Evolutionary conservation across 495 filamentous ascomycete species (phyloP).

Genomic region (Penicillium taxi): DNA sequence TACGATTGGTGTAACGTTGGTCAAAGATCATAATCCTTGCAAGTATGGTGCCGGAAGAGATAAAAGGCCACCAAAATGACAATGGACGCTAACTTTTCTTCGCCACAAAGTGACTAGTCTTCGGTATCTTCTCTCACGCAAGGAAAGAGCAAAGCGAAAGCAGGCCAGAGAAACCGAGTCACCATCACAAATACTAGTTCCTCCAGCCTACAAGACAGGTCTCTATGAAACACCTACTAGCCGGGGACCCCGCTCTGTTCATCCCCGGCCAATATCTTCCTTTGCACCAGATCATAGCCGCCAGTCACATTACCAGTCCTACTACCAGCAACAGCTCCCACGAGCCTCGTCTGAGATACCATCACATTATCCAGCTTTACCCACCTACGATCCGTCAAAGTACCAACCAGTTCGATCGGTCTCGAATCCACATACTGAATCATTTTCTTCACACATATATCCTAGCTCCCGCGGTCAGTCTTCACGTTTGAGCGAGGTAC

Average conservation of each 20-base stretch:
- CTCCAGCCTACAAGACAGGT: conserved; percentile 14
- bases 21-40: conserved; percentile 12
- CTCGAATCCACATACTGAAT: conserved; percentile 8
- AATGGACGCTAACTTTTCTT: conserved; percentile 11
- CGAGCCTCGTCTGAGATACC: conserved; percentile 18
- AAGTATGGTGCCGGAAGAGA: conserved; percentile 15
- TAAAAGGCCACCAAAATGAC: conserved; percentile 9
- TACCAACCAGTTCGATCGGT: conserved; percentile 20
- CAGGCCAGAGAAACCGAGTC: conserved; percentile 8
- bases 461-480: conserved; percentile 8
- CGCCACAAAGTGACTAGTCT: conserved; percentile 17
- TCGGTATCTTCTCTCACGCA: conserved; percentile 19
- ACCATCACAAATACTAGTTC: conserved; percentile 6
- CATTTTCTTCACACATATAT: conserved; percentile 4
- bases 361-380: conserved; percentile 14
- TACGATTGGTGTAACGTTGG: conserved; percentile 9
- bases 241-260: conserved; percentile 14
- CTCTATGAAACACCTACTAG: conserved; percentile 5
- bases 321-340: conserved; percentile 8
- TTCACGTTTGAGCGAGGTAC: conserved; percentile 19
- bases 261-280: conserved; percentile 23
- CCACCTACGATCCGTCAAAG: conserved; percentile 28
- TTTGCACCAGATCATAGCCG: conserved; percentile 21
- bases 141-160: conserved; percentile 22
- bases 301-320: conserved; percentile 8